These are phyloP conservation scores for Aurantiochytrium sp. DNA, from an alignment of 108 stramenopile species.

Conservation along the genomic window DNA sequence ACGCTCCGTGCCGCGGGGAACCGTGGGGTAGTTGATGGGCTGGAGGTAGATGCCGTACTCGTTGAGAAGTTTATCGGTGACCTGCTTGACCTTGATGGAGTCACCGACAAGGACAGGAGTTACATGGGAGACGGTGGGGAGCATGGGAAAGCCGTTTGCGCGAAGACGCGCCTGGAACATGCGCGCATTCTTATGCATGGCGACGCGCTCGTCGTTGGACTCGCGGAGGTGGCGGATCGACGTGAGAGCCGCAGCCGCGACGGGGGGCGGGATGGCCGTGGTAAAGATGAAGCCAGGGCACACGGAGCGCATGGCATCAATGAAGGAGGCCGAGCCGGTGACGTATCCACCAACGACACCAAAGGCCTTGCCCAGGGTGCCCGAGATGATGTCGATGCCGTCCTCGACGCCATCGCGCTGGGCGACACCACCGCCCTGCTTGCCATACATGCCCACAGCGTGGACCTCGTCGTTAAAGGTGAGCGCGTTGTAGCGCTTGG, in stretches of 20 bases:
- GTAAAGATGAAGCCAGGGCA: slow-evolving; percentile 29
- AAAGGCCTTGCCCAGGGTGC: slow-evolving; percentile 31
- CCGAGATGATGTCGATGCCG: slow-evolving; percentile 22
- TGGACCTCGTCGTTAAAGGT: slow-evolving; percentile 31
- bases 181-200: slow-evolving; percentile 22
- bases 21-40: slow-evolving; percentile 32
- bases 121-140: slow-evolving; percentile 19
- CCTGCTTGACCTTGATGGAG: slow-evolving; percentile 18
- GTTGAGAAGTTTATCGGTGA: slow-evolving; percentile 20
- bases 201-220: slow-evolving; percentile 8
- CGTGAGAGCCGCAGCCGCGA: slow-evolving; percentile 5
- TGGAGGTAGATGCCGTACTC: slow-evolving; percentile 23
- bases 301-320: slow-evolving; percentile 18
- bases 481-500: slow-evolving; percentile 25
- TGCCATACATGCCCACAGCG: slow-evolving; percentile 28
- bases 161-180: slow-evolving; percentile 12
- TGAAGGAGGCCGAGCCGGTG: slow-evolving; percentile 8
- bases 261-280: slow-evolving; percentile 18
- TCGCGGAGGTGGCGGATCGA: slow-evolving; percentile 16
- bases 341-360: slow-evolving; percentile 25
- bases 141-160: background rate
- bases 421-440: background rate
- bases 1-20: slow-evolving; percentile 23
- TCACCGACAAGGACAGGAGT: slow-evolving; percentile 24
- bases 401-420: slow-evolving; percentile 18